Base-by-base conservation (phyloP, 179 eudicot species). In the Corrigiola litoralis region DNA sequence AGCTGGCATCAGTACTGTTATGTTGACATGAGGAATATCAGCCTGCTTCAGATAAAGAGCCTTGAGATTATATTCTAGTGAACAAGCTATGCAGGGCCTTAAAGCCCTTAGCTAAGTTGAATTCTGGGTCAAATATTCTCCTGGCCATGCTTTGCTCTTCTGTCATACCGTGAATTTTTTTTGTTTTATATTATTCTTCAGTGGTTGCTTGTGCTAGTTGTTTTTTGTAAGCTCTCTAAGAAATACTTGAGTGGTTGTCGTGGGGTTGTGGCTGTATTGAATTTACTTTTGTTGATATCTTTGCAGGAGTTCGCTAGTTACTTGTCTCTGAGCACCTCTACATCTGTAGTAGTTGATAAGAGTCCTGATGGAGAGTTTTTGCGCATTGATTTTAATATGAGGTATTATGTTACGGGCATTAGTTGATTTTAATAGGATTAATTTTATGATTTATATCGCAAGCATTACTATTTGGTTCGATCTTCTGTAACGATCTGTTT, bases 331-430 rank as follows among this genome's bases (percentile, higher is more conserved):
- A 90, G 77, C 76, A 87, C 97, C 71, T 71, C 89, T 33, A 86
- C 99, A 55, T 70, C 97, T 34, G 74, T 94, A 13, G 75, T 94
- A 18, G 90, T 94, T 72, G 99, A 94, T 79, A 90, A 77, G 68
- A 94, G 97, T 76, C 75, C 89, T 53, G 90, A 90, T 80, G 95
- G 85, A 49, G 97, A 94, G 63, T 81, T 82, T 77, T 75, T 94
- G 67, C 96, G 91, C 48, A 82, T 94, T 71, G 95, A 87, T 70
- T 90, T 94, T 63, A 85, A 90, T 77, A 76, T 94, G 63, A 94
- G 97, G 97, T 88, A 73, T 58, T 32, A n/a, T n/a, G n/a, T n/a
- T n/a, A n/a, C n/a, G n/a, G n/a, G n/a, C n/a, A n/a, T n/a, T n/a
- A n/a, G n/a, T n/a, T n/a, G n/a, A n/a, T n/a, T n/a, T n/a, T n/a